Base-by-base conservation (phyloP, 148 eudicot genomes). In the Drosera capensis region DNA sequence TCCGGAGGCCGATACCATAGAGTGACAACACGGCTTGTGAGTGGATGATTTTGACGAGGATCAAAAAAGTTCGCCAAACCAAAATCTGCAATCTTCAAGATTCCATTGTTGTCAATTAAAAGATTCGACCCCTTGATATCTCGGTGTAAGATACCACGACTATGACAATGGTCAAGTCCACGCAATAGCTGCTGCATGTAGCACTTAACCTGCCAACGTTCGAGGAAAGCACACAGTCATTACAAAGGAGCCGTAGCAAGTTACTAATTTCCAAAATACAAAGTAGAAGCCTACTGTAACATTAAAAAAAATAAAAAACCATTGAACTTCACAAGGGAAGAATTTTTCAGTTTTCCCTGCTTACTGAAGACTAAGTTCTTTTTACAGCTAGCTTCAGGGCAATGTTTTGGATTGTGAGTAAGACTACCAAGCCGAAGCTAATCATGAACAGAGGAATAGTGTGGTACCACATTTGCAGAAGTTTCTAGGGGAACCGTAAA, bases 1-100 rank as follows among this genome's bases (percentile, higher is more conserved):
- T 83, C 94, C 8, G 94, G 94, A 50, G 94, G 88, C 35, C 94
- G 73, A 41, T 79, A 83, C 94, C 94, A 83, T 21, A 83, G 72
- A 16, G 94, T 83, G 28, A 83, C 94, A 65, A 83, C 94, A 46
- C 84, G 81, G 64, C 88, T 76, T 40, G 94, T 79, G 37, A 79
- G 73, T 1, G 79, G 74, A 48, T 68, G 84, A 41, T 16, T 71
- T 58, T 64, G 84, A 56, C 28, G 59, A 36, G 73, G 75, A 58
- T 84, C 85, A 62, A 58, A 84, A 50, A 73, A 72, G 66, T 79
- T 84, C 20, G 95, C 90, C 49, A 80, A 49, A 49, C 95, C 95
- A 63, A 84, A 84, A 62, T 84, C 94, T 46, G 94, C 87, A 66
- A 83, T 79, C 65, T 83, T 83, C 66, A 83, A 60, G 55, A 64